These are phyloP conservation scores for Ceratocystis cacaofunesta DNA, from an alignment of 2,329 filamentous ascomycete species.

Conservation along the genomic window DNA sequence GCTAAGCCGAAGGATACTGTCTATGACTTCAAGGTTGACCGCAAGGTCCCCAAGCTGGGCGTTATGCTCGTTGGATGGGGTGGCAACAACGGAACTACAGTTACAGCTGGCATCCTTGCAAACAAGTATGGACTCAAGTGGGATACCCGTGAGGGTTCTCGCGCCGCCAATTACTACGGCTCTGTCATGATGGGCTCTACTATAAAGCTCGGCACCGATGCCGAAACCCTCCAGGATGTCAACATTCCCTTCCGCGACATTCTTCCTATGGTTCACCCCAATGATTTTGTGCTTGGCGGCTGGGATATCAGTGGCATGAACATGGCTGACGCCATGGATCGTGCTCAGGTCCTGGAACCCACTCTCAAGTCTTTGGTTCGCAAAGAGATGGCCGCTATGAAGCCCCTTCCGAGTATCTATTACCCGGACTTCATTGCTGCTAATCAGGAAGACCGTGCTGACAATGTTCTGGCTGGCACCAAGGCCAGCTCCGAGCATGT, in stretches of 20 bases:
- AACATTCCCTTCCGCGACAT: constrained; percentile 93
- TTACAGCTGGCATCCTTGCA: constrained; percentile 92
- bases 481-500: constrained; percentile 81
- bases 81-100: constrained; percentile 95
- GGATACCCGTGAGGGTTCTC: constrained; percentile 84
- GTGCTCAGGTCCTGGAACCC: constrained; percentile 89
- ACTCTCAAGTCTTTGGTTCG: constrained; percentile 74
- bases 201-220: constrained; percentile 85
- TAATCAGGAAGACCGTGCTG: constrained; percentile 92
- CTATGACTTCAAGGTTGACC: constrained; percentile 96
- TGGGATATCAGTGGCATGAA: constrained; percentile 96
- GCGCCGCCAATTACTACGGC: constrained; percentile 90
- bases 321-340: constrained; percentile 84
- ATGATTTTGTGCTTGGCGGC: constrained; percentile 85
- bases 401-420: constrained; percentile 87
- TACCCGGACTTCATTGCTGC: constrained; percentile 98
- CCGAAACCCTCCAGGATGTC: constrained; percentile 71
- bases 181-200: constrained; percentile 96
- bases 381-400: constrained; percentile 85
- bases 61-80: constrained; percentile 97
- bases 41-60: constrained; percentile 81
- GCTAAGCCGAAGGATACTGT: constrained; percentile 75
- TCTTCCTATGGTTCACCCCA: constrained; percentile 92
- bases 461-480: constrained; percentile 71
- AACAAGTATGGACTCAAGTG: constrained; percentile 76